These are phyloP conservation scores for Starmerella kuoi DNA, from an alignment of 805 yeast species.

Conservation along the genomic window DNA sequence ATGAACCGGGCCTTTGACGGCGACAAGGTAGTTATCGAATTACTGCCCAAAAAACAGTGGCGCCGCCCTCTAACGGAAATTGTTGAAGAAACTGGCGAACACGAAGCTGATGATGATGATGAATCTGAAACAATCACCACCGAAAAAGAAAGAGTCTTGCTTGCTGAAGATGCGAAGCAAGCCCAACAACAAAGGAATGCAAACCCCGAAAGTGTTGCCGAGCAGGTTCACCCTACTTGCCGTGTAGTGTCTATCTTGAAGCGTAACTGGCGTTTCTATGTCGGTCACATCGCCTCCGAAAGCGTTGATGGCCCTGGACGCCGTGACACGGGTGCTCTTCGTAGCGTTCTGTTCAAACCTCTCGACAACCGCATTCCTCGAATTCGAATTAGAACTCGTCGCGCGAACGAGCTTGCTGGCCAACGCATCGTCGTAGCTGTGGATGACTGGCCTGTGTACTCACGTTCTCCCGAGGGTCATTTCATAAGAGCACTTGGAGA, in stretches of 20 bases:
- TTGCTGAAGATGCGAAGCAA: conserved; percentile 64
- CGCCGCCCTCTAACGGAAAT: conserved; percentile 69
- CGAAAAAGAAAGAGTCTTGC: conserved; percentile 56
- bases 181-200: conserved; percentile 28
- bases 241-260: conserved; percentile 75
- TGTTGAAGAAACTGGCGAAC: conserved; percentile 51
- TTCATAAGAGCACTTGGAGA: conserved; percentile 82
- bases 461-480: conserved; percentile 88
- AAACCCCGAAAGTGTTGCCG: conserved; percentile 26
- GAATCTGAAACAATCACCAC: conserved; percentile 41
- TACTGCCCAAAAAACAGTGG: conserved; percentile 80
- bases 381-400: conserved; percentile 74
- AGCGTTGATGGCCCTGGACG: conserved; percentile 28
- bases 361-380: conserved; percentile 86
- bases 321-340: conserved; percentile 50
- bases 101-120: conserved; percentile 38
- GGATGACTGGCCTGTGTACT: conserved; percentile 80
- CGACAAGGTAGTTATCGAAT: conserved; percentile 81
- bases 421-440: conserved; percentile 85
- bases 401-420: conserved; percentile 70
- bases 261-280: conserved; percentile 92
- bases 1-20: conserved; percentile 86
- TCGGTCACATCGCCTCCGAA: conserved; percentile 61
- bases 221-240: conserved; percentile 78
- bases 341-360: conserved; percentile 69